phyloP scores from a whole-genome alignment of 192 early-diverging fungal species.

The Pilobolus umbonatus region DNA sequence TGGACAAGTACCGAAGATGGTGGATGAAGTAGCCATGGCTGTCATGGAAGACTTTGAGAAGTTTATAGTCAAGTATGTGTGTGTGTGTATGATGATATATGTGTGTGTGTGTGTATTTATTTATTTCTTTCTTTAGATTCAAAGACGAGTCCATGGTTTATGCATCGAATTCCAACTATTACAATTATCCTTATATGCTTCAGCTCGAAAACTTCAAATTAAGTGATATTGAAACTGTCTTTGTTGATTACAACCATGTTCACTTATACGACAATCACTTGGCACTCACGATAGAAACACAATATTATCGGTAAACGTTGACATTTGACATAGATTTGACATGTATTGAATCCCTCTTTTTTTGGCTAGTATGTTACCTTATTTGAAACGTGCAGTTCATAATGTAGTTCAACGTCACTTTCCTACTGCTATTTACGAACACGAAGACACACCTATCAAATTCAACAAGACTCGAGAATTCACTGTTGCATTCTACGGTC shows the following conservation, averaged over 20 bases:
- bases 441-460: constrained; percentile 33
- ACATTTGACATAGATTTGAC: neutral
- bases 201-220: constrained; percentile 59
- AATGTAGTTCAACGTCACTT: constrained; percentile 68
- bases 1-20: constrained; percentile 46
- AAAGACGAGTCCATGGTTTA: constrained; percentile 9
- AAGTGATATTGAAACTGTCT: constrained; percentile 60
- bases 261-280: constrained; percentile 49
- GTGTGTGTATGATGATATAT: no score
- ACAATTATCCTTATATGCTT: constrained; percentile 54
- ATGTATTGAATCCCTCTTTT: no score
- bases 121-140: constrained; percentile 18
- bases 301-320: constrained; percentile 62
- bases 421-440: constrained; percentile 54
- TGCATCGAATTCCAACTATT: constrained; percentile 20
- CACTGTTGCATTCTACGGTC: constrained; percentile 62
- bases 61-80: constrained; percentile 67
- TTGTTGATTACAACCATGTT: constrained; percentile 69
- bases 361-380: constrained; percentile 70
- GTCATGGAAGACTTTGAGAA: constrained; percentile 65
- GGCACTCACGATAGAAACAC: constrained; percentile 56
- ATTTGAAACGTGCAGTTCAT: constrained; percentile 80
- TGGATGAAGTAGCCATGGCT: constrained; percentile 66
- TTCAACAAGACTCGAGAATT: constrained; percentile 63
- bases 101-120: no score